These are phyloP conservation scores for Daldinia decipiens DNA, from an alignment of 495 filamentous ascomycete species.

Conservation along the genomic window DNA sequence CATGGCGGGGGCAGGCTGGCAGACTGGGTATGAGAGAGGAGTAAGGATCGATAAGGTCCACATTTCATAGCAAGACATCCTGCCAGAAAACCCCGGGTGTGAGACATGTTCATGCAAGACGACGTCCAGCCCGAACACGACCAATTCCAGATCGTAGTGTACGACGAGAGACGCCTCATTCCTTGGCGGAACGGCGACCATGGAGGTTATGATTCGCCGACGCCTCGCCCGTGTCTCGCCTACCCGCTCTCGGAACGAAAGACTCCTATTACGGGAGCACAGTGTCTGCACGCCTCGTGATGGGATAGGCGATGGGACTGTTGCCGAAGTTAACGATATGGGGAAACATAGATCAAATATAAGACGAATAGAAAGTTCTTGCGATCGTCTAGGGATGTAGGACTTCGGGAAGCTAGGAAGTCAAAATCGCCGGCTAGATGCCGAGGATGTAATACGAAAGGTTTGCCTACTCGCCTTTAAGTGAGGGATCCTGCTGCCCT, in stretches of 20 bases:
- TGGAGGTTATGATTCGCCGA: slow-evolving; percentile 33
- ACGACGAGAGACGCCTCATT: slow-evolving; percentile 33
- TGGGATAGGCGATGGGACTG: slow-evolving; percentile 7
- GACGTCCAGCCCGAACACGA: slow-evolving; percentile 23
- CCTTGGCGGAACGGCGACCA: slow-evolving; percentile 26
- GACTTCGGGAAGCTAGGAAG: slow-evolving; percentile 22
- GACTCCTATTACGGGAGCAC: slow-evolving; percentile 21
- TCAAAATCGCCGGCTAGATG: slow-evolving; percentile 10
- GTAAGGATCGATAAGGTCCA: neutral
- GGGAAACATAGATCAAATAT: neutral
- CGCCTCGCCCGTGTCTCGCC: slow-evolving; percentile 36
- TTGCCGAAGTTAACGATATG: slow-evolving; percentile 17
- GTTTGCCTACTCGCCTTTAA: neutral
- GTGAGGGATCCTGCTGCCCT: neutral
- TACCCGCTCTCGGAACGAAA: slow-evolving; percentile 33
- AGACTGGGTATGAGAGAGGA: slow-evolving; percentile 5
- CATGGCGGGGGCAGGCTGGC: slow-evolving; percentile 5
- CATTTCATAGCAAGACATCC: slow-evolving; percentile 24
- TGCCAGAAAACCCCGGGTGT: slow-evolving; percentile 11
- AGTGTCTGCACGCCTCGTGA: slow-evolving; percentile 14
- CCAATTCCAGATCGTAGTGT: slow-evolving; percentile 22
- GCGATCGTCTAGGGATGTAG: slow-evolving; percentile 24
- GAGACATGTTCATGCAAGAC: slow-evolving; percentile 37
- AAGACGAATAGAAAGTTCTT: slow-evolving; percentile 20
- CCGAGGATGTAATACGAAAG: slow-evolving; percentile 21